Base-by-base conservation (phyloP, 2,329 filamentous ascomycete genomes). In the Cladosporium sp. region DNA sequence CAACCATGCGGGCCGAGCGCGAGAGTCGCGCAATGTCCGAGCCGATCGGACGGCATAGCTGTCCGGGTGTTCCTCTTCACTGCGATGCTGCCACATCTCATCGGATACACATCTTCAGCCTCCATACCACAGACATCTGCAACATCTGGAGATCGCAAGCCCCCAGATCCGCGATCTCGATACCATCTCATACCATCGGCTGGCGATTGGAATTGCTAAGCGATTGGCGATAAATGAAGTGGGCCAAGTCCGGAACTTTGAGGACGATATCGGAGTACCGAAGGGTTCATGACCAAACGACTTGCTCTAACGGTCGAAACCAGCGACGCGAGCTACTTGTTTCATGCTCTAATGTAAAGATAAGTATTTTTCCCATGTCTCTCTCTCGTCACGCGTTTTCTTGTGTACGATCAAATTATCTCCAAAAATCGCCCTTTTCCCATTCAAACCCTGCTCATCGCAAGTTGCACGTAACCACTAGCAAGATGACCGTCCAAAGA, bases 401-500 rank as follows among this genome's bases (percentile, higher is more conserved):
- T n/a, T 12, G 12, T n/a, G 5, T 31, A 31, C 28, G 52, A 6
- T n/a, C 28, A n/a, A 46, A 11, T 31, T 10, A 5, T 10, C n/a
- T 49, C 6, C 37, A 21, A 14, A 60, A 26, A 40, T 7, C 55
- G 46, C 26, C 18, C 2, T 5, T 14, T 21, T 33, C 57, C 28
- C 28, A 18, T 21, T 23, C 29, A 12, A 62, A 31, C 4, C 1
- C 14, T 14, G 10, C 8, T 26, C 21, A 12, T 52, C 60, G 60
- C n/a, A 8, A 53, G 14, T 28, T 55, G n/a, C 33, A 62, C 49
- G 18, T 21, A 10, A 33, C 23, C 37, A n/a, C 59, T 58, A 62
- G 40, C 58, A 72, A 57, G 31, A 74, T 74, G 72, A 66, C 72
- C 12, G 80, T 85, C 71, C 80, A 83, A 69, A 79, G 83, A 59